Evolutionary conservation across 2,329 filamentous ascomycete species (phyloP), one percentile per base, ranked within the genome.

Genomic region (Pseudocercospora ulei): DNA sequence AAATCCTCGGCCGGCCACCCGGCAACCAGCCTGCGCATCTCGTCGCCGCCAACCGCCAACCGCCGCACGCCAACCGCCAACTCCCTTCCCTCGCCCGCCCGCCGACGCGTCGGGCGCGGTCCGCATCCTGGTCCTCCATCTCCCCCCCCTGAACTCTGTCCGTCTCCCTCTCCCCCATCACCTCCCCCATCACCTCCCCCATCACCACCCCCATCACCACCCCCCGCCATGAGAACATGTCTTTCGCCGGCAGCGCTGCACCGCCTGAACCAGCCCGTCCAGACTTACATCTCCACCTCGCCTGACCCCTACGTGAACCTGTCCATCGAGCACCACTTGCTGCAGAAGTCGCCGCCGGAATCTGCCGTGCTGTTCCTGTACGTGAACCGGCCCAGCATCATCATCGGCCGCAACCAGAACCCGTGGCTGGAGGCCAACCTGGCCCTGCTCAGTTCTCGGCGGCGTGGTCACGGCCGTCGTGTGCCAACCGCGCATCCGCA

Each of bases 391-490:
- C 86, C 88, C 1, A 86, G 83, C 59, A 73, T 98, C 43, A 79
- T 98, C 57, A 80, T 98, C 51, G 90, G 90, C 27, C 78, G 90
- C 44, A 98, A 98, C 61, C 90, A 98, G 66, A 98, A 98, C 60
- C 90, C 90, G 38, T 98, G 88, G 90, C 71, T 84, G 5, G 90
- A 98, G 65, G 78, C 84, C 46, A 83, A 93, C 58, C 70, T 95
- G 5, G 65, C 65, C 24, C 67, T 75, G 1, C 65, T 93, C 5
- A 54, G 64, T 54, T 55, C 66, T 46, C 59, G 62, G 55, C 49
- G 58, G 47, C 46, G 55, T 25, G 44, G 51, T 20, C 43, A 62
- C 55, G 48, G 58, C 46, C 46, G 55, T 25, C 43, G 51, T 20
- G 41, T 43, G 5, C 27, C 50, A 19, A 51, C 23, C 53, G 70